phyloP scores from a whole-genome alignment of 2,329 filamentous ascomycete species.

The Beauveria medogensis region DNA sequence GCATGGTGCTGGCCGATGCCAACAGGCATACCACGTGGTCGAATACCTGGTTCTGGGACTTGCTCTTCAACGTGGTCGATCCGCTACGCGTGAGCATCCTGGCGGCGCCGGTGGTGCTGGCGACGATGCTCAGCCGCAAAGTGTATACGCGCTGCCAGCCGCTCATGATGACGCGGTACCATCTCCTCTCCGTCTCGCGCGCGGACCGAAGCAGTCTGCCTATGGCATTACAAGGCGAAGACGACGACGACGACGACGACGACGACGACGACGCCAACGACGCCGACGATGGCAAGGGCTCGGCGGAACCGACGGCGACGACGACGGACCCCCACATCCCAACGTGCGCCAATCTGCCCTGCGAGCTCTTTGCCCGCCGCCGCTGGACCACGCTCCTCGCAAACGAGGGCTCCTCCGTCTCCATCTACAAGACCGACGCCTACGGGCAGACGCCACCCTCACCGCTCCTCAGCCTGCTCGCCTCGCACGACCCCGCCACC shows the following conservation, averaged over 20 bases:
- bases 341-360: slow-evolving; percentile 15
- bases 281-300: not conserved
- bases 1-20: not conserved
- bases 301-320: not conserved
- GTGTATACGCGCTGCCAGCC: slow-evolving; percentile 51
- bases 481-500: slow-evolving; percentile 23
- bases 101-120: slow-evolving; percentile 55
- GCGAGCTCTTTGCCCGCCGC: slow-evolving; percentile 46
- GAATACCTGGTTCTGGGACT: slow-evolving; percentile 44
- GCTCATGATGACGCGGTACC: slow-evolving; percentile 55
- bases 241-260: not conserved
- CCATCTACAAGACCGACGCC: slow-evolving; percentile 45
- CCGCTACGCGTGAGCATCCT: slow-evolving; percentile 35
- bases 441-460: slow-evolving; percentile 30
- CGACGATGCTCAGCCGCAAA: slow-evolving; percentile 48
- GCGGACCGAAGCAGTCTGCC: not conserved
- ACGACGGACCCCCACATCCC: not conserved
- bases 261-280: not conserved
- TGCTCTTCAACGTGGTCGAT: slow-evolving; percentile 45
- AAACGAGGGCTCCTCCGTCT: slow-evolving; percentile 70
- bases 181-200: slow-evolving; percentile 46
- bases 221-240: no score
- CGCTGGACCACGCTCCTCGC: slow-evolving; percentile 59
- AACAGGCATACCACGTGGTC: slow-evolving; percentile 5
- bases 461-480: slow-evolving; percentile 33